Percentiles rank a stretch among this genome's conserved stretches.
Conservation (phyloP, 2,329 filamentous ascomycete genomes). For the Apiospora aurea region DNA sequence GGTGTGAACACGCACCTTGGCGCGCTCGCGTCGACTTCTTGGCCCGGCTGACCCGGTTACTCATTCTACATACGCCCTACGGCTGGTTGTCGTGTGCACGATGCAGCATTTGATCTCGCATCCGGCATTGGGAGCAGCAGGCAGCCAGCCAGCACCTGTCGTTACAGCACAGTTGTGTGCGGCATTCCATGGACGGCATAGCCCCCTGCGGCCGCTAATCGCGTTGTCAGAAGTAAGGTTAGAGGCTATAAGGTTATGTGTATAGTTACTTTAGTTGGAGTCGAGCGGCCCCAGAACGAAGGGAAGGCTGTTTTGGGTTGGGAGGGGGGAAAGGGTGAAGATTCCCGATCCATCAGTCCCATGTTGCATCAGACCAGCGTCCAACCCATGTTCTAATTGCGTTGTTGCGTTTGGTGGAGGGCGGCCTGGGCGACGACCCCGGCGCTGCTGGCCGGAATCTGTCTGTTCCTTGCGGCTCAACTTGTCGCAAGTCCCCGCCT, state of each 20-base stretch:
- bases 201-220: constrained; percentile 18
- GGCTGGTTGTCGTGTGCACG: background rate
- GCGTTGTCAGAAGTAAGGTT: constrained; percentile 12
- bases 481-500: constrained; percentile 41
- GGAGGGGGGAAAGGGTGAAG: constrained; percentile 29
- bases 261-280: constrained; percentile 12
- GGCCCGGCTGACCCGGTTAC: background rate
- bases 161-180: background rate
- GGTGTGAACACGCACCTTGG: constrained; percentile 1
- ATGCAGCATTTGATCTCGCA: background rate
- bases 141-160: background rate
- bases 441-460: constrained; percentile 35
- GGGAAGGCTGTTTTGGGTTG: constrained; percentile 5
- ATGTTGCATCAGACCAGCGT: background rate
- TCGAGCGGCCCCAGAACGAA: background rate
- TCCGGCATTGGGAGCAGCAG: background rate
- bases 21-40: background rate
- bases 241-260: constrained; percentile 1
- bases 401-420: constrained; percentile 39
- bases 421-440: constrained; percentile 25
- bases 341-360: constrained; percentile 12
- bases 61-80: background rate
- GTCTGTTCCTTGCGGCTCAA: constrained; percentile 42
- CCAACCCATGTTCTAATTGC: constrained; percentile 16
- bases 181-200: background rate